These are phyloP conservation scores for Aureobasidium pullulans DNA, from an alignment of 2,329 filamentous ascomycete species.

Conservation along the genomic window DNA sequence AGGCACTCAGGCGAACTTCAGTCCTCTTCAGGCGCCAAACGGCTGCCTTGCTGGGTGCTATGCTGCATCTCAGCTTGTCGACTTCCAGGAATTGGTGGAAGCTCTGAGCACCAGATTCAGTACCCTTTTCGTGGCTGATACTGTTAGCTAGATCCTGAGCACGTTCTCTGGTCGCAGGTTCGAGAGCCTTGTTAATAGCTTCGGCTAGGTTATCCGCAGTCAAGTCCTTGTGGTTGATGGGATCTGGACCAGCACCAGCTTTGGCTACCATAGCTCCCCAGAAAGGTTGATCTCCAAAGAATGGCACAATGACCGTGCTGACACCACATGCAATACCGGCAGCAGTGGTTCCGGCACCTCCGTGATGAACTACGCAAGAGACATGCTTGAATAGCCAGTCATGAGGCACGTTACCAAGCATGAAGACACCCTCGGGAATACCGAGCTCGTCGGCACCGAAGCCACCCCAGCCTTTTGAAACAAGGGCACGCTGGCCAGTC, in stretches of 20 bases:
- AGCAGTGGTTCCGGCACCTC: constrained; percentile 52
- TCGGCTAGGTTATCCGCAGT: constrained; percentile 32
- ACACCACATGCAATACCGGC: constrained; percentile 42
- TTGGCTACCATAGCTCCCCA: constrained; percentile 55
- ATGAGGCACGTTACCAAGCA: constrained; percentile 50
- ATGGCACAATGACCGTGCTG: constrained; percentile 48
- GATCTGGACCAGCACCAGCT: constrained; percentile 25
- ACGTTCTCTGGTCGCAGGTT: constrained; percentile 24
- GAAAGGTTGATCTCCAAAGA: constrained; percentile 50
- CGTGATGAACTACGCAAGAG: constrained; percentile 50
- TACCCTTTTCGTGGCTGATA: constrained; percentile 36
- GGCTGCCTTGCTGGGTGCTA: constrained; percentile 60
- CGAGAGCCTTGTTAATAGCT: constrained; percentile 35
- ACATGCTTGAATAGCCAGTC: constrained; percentile 54
- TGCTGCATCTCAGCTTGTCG: constrained; percentile 56
- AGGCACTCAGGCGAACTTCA: constrained; percentile 57
- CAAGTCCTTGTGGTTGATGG: constrained; percentile 36
- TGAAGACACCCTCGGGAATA: constrained; percentile 39
- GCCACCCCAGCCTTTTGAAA: constrained; percentile 53
- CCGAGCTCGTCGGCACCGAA: constrained; percentile 37
- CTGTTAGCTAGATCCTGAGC: constrained; percentile 31
- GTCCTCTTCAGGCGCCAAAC: constrained; percentile 65
- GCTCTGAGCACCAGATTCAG: constrained; percentile 30
- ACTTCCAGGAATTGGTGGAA: constrained; percentile 48
- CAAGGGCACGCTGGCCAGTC: constrained; percentile 51